phyloP scores from a whole-genome alignment of 176 grass and related monocot species.

The barley (Hordeum vulgare) region DNA sequence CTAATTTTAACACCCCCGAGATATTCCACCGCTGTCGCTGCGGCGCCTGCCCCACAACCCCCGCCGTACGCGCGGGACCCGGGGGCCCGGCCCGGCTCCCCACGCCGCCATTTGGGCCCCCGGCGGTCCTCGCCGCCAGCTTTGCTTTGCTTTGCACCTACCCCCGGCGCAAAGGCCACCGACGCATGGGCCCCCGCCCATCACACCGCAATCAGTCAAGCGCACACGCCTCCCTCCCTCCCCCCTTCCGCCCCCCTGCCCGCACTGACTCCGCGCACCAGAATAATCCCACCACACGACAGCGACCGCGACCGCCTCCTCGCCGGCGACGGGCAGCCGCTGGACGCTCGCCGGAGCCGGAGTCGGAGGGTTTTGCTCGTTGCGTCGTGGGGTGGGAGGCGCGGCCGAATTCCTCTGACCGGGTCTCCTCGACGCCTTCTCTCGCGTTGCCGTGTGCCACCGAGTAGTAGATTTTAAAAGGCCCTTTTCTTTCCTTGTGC shows the following conservation, averaged over 20 bases:
- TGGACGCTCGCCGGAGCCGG: too few relatives aligned
- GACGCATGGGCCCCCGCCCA: constrained; percentile 32
- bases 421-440: constrained; percentile 9
- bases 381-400: background rate
- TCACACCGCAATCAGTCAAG: constrained; percentile 35
- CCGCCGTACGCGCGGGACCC: background rate
- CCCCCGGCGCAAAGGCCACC: constrained; percentile 25
- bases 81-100: background rate
- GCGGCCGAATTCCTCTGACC: constrained; percentile 29
- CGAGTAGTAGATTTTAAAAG: constrained; percentile 22
- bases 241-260: background rate
- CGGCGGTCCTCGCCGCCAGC: background rate
- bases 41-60: background rate
- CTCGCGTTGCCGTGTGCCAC: constrained; percentile 2
- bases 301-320: background rate
- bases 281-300: background rate
- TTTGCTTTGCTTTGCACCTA: constrained; percentile 41
- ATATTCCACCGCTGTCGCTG: constrained; percentile 4
- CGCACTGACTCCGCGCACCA: constrained; percentile 14
- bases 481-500: background rate
- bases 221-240: background rate
- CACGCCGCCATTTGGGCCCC: background rate
- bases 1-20: constrained; percentile 10
- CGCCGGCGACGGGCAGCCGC: constrained; percentile 24
- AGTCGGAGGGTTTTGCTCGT: background rate